Evolutionary conservation across 345 rosid species (phyloP).

Genomic region (Xanthoceras sorbifolium): DNA sequence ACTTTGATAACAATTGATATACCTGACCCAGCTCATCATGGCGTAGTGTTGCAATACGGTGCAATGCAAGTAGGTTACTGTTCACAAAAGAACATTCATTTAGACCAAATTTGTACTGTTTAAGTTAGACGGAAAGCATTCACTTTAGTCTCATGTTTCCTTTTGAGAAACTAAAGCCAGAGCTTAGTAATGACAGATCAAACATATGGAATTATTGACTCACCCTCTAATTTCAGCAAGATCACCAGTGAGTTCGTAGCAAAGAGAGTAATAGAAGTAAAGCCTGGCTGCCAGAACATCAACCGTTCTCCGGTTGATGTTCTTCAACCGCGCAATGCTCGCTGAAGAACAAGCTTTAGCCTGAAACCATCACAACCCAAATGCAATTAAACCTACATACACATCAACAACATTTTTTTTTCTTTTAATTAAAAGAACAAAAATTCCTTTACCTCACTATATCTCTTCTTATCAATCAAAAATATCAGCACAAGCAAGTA

Average conservation of each 20-base stretch:
- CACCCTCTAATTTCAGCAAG: constrained; percentile 65
- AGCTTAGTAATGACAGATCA: not conserved
- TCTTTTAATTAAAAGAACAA: not conserved
- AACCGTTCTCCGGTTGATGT: constrained; percentile 54
- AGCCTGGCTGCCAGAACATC: constrained; percentile 60
- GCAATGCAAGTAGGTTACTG: constrained; percentile 58
- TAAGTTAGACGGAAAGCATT: not conserved
- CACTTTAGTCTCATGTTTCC: not conserved
- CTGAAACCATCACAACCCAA: constrained; percentile 24
- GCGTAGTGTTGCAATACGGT: constrained; percentile 60
- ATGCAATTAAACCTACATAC: not conserved
- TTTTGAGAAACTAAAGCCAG: not conserved
- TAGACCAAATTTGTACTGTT: constrained; percentile 8
- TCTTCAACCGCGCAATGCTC: constrained; percentile 48
- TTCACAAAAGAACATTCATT: constrained; percentile 18
- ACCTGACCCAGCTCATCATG: constrained; percentile 71
- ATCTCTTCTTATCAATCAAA: constrained; percentile 62
- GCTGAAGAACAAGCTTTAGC: constrained; percentile 61
- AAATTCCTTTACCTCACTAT: constrained; percentile 38
- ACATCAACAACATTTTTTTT: not conserved
- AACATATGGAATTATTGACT: not conserved
- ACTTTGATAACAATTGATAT: not conserved
- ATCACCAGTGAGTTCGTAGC: constrained; percentile 60
- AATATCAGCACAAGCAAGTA: constrained; percentile 50
- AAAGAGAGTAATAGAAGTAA: constrained; percentile 56